Evolutionary conservation across 345 rosid genomes (phyloP), one percentile per base, ranked within the genome.

Genomic region (Acer negundo): DNA sequence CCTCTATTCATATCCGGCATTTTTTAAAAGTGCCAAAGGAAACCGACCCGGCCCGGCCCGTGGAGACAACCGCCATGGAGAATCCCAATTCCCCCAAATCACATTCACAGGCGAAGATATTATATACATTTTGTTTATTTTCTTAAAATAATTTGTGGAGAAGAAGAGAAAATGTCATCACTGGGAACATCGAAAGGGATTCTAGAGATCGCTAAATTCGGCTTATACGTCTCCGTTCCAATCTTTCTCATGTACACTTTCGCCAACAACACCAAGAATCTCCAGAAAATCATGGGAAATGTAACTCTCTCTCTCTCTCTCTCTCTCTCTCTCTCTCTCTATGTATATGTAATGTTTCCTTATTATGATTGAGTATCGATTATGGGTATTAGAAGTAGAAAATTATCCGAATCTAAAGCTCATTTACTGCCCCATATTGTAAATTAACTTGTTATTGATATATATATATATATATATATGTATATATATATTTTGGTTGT

Each of bases 251-350:
- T 93, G 98, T 91, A 89, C 82, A 38, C 89, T 53, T 93, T 93
- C 85, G 94, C 98, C 77, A 87, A 87, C 87, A 92, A 92, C 82
- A 79, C 92, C 84, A 87, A 91, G 85, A 90, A 93, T 78, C 74
- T 93, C 86, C 90, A 92, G 85, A 90, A 89, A 78, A 79, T 95
- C 85, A 93, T 92, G 93, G 97, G 99, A 62, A 87, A 89, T 75
- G 97, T 94, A 90, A 70, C 7, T 40, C 62, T 23, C 62, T 23
- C 55, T 78, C 55, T 72, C 59, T 79, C 78, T 67, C 20, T 20
- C 23, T 46, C 72, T 77, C 7, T 56, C 7, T 40, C 7, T 40
- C 7, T 7, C 44, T 40, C 44, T 6, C 9, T 61, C 11, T 26
- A 1, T 65, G 63, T 15, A 15, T 76, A 26, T 74, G 1, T 51